Conservation (phyloP, 768 basidiomycete genomes). For the Psilocybe cubensis region DNA sequence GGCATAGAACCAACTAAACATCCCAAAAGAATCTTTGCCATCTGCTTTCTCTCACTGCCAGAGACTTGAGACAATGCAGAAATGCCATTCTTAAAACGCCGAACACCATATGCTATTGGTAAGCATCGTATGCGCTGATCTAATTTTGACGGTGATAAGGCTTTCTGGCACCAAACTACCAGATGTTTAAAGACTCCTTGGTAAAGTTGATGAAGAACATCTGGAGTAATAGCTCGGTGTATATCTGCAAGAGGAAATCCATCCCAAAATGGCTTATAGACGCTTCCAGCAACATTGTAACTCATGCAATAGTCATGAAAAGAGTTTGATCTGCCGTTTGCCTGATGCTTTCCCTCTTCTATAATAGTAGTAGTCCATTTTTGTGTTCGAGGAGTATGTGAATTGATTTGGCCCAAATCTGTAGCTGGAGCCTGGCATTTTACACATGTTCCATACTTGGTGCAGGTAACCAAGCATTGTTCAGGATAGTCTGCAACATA, state of each 20-base stretch:
- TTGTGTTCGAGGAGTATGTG: not conserved
- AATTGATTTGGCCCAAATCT: slow-evolving; percentile 6
- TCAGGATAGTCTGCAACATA: slow-evolving; percentile 40
- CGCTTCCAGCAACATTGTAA: slow-evolving; percentile 19
- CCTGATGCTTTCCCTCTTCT: slow-evolving; percentile 3
- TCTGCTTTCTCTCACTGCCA: slow-evolving; percentile 40
- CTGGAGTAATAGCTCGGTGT: slow-evolving; percentile 17
- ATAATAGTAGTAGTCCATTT: slow-evolving; percentile 18
- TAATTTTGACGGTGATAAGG: slow-evolving; percentile 5
- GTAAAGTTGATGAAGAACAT: slow-evolving; percentile 24
- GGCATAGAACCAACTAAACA: slow-evolving; percentile 27
- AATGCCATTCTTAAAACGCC: slow-evolving; percentile 44
- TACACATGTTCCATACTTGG: slow-evolving; percentile 24
- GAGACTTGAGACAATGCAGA: slow-evolving; percentile 42
- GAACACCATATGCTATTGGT: slow-evolving; percentile 30
- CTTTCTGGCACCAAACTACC: slow-evolving; percentile 12
- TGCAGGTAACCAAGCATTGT: slow-evolving; percentile 39
- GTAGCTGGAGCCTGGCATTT: slow-evolving; percentile 18
- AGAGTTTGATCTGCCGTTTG: slow-evolving; percentile 13
- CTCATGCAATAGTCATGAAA: slow-evolving; percentile 18
- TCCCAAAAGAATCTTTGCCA: slow-evolving; percentile 34
- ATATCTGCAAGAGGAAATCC: slow-evolving; percentile 20
- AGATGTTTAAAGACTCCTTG: slow-evolving; percentile 25
- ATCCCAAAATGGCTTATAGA: slow-evolving; percentile 19
- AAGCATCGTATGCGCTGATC: slow-evolving; percentile 33